Evolutionary conservation across 306 rosid species (phyloP).

Genomic region (Corylus heterophylla): DNA sequence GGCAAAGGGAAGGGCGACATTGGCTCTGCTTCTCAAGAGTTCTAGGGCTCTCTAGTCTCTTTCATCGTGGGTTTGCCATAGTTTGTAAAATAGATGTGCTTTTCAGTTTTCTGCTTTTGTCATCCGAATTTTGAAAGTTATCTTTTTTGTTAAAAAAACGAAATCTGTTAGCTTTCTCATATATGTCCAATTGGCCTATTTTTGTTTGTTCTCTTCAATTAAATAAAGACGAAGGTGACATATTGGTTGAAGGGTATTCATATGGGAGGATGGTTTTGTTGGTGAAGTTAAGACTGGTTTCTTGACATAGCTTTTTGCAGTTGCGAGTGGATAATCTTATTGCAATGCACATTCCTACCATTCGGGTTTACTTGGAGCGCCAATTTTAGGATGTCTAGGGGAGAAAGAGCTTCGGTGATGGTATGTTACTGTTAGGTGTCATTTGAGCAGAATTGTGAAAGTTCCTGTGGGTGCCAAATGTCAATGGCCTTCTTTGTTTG

Average conservation of each 20-base stretch:
- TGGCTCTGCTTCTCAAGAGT: conserved; percentile 88
- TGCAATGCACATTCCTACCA: too few species aligned
- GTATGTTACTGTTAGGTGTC: too few species aligned
- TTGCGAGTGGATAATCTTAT: too few species aligned
- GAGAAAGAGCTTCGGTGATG: too few species aligned
- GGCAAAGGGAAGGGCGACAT: conserved; percentile 79
- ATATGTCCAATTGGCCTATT: fast-evolving
- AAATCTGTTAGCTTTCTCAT: not conserved
- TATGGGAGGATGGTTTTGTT: not conserved
- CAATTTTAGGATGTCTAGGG: too few species aligned
- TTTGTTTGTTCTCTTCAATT: not conserved
- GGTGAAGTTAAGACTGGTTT: not conserved
- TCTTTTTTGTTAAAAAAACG: not conserved
- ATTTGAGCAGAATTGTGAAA: too few species aligned
- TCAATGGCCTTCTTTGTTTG: too few species aligned
- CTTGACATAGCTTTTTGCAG: too few species aligned
- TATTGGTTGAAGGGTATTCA: not conserved
- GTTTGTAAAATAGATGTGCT: conserved; percentile 37
- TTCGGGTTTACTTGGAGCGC: too few species aligned
- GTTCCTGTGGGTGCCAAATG: not conserved
- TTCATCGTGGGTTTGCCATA: not conserved
- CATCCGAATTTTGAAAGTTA: not conserved
- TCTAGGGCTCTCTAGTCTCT: conserved; percentile 22
- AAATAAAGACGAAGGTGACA: not conserved
- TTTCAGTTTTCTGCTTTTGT: not conserved